Conservation (phyloP, 1,139 yeast genomes). For the Sugiyamaella neomexicana region DNA sequence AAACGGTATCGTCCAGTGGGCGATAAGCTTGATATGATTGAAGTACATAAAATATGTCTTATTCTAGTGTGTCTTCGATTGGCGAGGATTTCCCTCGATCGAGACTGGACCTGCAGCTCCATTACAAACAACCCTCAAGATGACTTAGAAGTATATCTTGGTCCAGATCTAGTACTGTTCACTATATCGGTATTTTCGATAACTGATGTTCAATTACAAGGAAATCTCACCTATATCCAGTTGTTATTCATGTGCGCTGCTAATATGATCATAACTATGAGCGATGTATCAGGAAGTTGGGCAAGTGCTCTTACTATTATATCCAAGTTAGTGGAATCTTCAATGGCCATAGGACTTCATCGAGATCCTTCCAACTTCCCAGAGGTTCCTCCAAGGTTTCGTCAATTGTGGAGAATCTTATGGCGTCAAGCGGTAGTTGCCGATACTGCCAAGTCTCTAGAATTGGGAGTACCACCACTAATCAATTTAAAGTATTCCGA, state of each 20-base stretch:
- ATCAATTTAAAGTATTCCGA: constrained; percentile 26
- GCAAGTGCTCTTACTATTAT: constrained; percentile 15
- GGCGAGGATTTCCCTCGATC: constrained; percentile 22
- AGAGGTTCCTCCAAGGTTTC: constrained; percentile 20
- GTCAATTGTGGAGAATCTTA: constrained; percentile 25
- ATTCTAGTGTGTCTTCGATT: constrained; percentile 24
- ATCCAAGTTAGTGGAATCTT: constrained; percentile 23
- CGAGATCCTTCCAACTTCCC: constrained; percentile 27
- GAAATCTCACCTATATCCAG: constrained; percentile 25
- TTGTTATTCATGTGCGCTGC: constrained; percentile 22
- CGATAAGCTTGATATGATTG: constrained; percentile 21
- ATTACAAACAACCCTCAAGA: constrained; percentile 19
- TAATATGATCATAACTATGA: constrained; percentile 21
- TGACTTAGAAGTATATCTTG: constrained; percentile 19
- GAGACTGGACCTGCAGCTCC: constrained; percentile 18
- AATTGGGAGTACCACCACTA: constrained; percentile 24
- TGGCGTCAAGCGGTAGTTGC: constrained; percentile 29
- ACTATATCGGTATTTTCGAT: constrained; percentile 19
- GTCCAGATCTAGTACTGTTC: constrained; percentile 19
- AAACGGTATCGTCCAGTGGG: constrained; percentile 18
- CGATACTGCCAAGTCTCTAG: constrained; percentile 25
- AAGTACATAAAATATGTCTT: constrained; percentile 27
- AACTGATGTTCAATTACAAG: constrained; percentile 24
- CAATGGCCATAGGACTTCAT: constrained; percentile 28
- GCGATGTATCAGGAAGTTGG: constrained; percentile 23